Percentiles rank a stretch among this genome's conserved stretches.
These are phyloP conservation scores for Hygrophila difformis DNA, from an alignment of 257 asterid species.

Conservation along the genomic window DNA sequence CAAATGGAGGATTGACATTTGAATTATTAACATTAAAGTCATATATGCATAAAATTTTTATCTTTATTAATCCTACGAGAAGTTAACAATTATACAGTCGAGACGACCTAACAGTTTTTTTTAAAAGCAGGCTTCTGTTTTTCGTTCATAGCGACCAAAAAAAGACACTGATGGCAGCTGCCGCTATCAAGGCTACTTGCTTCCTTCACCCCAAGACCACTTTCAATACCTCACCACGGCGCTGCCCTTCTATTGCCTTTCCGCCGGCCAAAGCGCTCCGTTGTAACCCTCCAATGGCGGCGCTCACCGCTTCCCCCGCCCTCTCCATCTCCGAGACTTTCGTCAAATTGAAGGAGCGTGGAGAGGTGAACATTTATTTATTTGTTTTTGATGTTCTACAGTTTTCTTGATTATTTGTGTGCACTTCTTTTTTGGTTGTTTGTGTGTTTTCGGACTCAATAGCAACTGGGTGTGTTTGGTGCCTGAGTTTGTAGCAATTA, in stretches of 20 bases:
- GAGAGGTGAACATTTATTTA: constrained; percentile 31
- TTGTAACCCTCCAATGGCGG: constrained; percentile 35
- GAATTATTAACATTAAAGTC: no score
- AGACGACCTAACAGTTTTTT: no score
- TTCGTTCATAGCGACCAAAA: no score
- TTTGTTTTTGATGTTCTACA: neutral
- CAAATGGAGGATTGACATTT: no score
- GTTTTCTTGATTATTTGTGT: neutral
- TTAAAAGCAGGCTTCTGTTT: no score
- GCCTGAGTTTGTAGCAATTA: no score
- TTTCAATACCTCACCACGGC: constrained; percentile 7
- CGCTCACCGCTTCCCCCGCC: constrained; percentile 25
- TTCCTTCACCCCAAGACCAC: constrained; percentile 20
- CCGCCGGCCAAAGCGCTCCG: constrained; percentile 8
- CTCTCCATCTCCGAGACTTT: constrained; percentile 53
- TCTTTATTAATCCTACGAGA: no score
- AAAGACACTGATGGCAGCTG: constrained; percentile 3
- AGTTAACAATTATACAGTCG: no score
- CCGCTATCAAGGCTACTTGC: constrained; percentile 23
- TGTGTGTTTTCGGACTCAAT: no score
- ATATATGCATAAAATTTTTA: no score
- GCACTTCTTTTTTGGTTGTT: neutral
- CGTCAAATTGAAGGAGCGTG: constrained; percentile 35
- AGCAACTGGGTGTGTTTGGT: no score
- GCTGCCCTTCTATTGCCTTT: neutral